Percentiles rank a stretch among this genome's conserved stretches.
Evolutionary conservation across 169 alveolate species (phyloP).

Genomic region (Amoebophrya sp.): DNA sequence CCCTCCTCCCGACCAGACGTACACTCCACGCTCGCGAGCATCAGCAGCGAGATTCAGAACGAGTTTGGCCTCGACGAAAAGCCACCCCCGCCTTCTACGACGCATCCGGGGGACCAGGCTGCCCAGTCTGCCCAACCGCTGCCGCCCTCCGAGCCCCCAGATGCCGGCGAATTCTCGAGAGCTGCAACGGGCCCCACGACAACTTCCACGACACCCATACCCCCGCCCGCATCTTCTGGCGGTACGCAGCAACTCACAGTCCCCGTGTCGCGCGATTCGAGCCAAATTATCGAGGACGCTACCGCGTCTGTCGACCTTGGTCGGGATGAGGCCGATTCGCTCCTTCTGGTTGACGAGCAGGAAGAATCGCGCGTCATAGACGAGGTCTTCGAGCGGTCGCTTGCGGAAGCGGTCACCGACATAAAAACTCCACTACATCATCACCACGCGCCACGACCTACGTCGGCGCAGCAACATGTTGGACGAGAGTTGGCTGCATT

Average conservation of each 20-base stretch:
- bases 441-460: neutral
- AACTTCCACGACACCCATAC: neutral
- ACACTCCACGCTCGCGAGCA: no score
- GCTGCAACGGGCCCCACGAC: no score
- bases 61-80: no score
- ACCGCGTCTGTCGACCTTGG: neutral
- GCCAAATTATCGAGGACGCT: neutral
- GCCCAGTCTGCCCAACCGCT: no score
- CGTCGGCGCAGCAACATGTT: neutral
- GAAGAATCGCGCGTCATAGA: neutral
- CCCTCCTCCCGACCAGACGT: no score
- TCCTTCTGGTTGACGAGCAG: no score
- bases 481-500: neutral
- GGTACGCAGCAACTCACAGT: neutral
- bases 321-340: neutral
- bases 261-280: neutral
- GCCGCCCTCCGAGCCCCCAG: no score
- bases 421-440: neutral
- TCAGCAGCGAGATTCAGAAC: no score
- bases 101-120: no score
- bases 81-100: no score
- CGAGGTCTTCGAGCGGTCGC: neutral
- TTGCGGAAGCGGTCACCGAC: neutral
- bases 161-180: no score
- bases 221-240: neutral